Conservation (phyloP, 139 green algal genomes). For the Picochlorum costavermella region DNA sequence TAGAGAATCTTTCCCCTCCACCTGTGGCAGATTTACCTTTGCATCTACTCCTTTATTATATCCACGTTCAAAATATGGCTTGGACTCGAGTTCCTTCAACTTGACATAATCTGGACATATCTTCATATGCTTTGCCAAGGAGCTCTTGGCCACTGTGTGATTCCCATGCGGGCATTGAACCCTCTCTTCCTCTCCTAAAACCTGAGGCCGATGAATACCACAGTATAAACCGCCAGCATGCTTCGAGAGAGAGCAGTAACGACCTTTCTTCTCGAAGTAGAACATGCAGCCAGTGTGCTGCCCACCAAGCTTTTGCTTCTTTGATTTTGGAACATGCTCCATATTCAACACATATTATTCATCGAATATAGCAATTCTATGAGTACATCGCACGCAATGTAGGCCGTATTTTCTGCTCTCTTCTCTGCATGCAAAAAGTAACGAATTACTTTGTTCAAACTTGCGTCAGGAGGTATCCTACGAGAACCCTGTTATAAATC, state of each 20-base stretch:
- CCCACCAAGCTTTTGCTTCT: no score
- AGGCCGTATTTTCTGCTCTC: no score
- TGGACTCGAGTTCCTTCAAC: background rate
- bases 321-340: constrained; percentile 4
- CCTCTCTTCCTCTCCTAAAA: background rate
- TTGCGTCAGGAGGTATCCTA: no score
- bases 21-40: no score
- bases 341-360: background rate
- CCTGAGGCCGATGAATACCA: background rate
- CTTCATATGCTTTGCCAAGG: background rate
- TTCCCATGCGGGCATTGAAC: constrained; percentile 1
- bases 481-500: no score
- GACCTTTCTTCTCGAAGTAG: constrained; percentile 6
- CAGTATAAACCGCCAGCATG: background rate
- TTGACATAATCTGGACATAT: background rate
- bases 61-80: background rate
- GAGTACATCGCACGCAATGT: no score
- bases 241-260: background rate
- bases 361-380: background rate
- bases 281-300: constrained; percentile 2
- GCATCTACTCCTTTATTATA: background rate
- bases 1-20: no score
- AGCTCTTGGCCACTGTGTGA: background rate
- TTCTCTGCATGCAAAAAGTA: no score
- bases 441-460: no score